Percentiles rank a stretch among this genome's conserved stretches.
Evolutionary conservation across 495 filamentous ascomycete genomes (phyloP).

Genomic region (Hyaloscypha hepaticicola): DNA sequence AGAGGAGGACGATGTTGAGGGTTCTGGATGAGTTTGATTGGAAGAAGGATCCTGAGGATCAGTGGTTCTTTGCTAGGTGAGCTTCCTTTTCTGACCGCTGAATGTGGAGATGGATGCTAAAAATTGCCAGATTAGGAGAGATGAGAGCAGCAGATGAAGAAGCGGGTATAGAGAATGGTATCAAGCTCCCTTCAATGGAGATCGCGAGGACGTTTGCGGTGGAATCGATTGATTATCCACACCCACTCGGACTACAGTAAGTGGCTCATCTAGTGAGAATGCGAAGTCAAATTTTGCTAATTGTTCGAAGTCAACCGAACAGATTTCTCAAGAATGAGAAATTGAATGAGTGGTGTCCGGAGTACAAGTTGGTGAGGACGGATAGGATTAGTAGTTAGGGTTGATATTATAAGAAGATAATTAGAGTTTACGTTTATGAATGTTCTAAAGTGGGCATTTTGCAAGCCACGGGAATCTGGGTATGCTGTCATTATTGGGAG

Average conservation of each 20-base stretch:
- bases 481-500: too few species aligned
- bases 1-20: conserved; percentile 21
- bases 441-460: too few species aligned
- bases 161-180: conserved; percentile 9
- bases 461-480: too few species aligned
- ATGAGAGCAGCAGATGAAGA: conserved; percentile 11
- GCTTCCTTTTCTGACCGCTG: neutral
- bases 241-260: conserved; percentile 28
- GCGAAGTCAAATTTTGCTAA: neutral
- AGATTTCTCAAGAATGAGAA: neutral
- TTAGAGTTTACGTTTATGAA: too few species aligned
- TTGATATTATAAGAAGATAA: neutral
- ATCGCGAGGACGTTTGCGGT: conserved; percentile 29
- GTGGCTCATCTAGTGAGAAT: neutral
- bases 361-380: conserved; percentile 13
- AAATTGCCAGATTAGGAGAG: conserved; percentile 14
- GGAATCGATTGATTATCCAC: conserved; percentile 27
- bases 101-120: neutral
- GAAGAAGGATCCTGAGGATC: conserved; percentile 21
- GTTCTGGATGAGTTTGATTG: conserved; percentile 19
- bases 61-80: conserved; percentile 27
- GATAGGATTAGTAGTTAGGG: neutral
- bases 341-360: conserved; percentile 20
- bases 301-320: conserved; percentile 10
- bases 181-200: conserved; percentile 26